phyloP scores from a whole-genome alignment of 176 grass and related monocot species.

The Calamus simplicifolius region DNA sequence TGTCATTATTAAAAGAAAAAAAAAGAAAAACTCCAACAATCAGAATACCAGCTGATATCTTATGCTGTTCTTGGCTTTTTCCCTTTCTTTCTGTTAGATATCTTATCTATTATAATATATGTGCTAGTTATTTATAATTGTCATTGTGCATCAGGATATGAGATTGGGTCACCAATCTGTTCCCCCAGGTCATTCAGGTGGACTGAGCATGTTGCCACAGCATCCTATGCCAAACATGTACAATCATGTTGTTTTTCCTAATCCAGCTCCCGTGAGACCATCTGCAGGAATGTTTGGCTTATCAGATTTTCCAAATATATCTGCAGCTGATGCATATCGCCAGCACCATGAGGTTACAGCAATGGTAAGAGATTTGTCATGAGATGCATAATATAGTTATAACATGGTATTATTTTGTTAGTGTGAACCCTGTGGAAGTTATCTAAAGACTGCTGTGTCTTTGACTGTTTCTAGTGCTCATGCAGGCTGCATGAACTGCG shows the following conservation, averaged over 20 bases:
- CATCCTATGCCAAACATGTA: constrained; percentile 34
- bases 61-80: neutral
- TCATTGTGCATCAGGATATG: constrained; percentile 42
- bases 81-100: neutral
- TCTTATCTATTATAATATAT: constrained; percentile 1
- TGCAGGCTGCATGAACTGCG: too few relatives aligned
- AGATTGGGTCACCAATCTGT: constrained; percentile 33
- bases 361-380: constrained; percentile 38
- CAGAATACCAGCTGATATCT: too few relatives aligned
- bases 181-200: constrained; percentile 42
- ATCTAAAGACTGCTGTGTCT: too few relatives aligned
- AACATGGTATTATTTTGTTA: too few relatives aligned
- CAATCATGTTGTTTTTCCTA: constrained; percentile 48
- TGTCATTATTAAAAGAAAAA: too few relatives aligned
- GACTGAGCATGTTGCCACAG: constrained; percentile 49
- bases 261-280: constrained; percentile 30
- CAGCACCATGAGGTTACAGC: constrained; percentile 95
- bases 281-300: constrained; percentile 30
- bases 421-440: too few relatives aligned
- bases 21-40: too few relatives aligned
- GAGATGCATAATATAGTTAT: neutral
- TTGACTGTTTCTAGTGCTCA: too few relatives aligned
- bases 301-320: constrained; percentile 34
- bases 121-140: constrained; percentile 20
- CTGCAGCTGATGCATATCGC: constrained; percentile 76